Evolutionary conservation across 768 basidiomycete species (phyloP), one percentile per base, ranked within the genome.

Genomic region (Russula sp.): DNA sequence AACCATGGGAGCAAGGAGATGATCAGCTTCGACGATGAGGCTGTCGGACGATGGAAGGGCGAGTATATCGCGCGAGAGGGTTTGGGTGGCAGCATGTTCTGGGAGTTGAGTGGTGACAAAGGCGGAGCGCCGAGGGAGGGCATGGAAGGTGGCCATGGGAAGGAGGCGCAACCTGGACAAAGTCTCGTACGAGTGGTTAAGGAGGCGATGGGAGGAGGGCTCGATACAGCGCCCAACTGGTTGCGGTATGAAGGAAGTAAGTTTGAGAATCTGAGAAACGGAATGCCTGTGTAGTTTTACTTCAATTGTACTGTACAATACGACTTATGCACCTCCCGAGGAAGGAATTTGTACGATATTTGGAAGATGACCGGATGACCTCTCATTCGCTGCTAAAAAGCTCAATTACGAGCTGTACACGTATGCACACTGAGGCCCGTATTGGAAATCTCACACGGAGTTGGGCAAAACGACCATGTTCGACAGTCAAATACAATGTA

Each of bases 61-160:
- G 80, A 82, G 63, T 98, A 88, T 78, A 94, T 98, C 72, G 79
- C 78, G 70, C 80, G 83, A 40, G 83, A 88, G 71, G 83, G 84
- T 0, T 77, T 98, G 5, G 92, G 90, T 7, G 97, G 97, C 0
- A 90, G 89, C 61, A 99, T 99, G 97, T 88, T 88, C 69, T 94
- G 92, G 92, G 92, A 95, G 73, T 79, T 96, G 48, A 89, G 88
- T 69, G 93, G 92, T 2, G 96, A 98, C 76, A 92, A 93, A 73
- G 84, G 84, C 1, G 76, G 76, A 5, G 69, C 73, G 34, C 58
- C 64, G 24, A 81, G 89, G 57, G 84, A 88, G 44, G 89, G 84
- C 16, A 87, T 92, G 84, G 90, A 92, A 67, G 75, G 76, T 9
- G 89, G 90, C 2, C 79, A 76, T 1, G 91, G 90, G 2, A 94